A percentile compares a stretch with the other conserved stretches of the same genome.
Evolutionary conservation across 2,329 filamentous ascomycete species (phyloP).

Genomic region (Aspergillus fumigatiaffinis): DNA sequence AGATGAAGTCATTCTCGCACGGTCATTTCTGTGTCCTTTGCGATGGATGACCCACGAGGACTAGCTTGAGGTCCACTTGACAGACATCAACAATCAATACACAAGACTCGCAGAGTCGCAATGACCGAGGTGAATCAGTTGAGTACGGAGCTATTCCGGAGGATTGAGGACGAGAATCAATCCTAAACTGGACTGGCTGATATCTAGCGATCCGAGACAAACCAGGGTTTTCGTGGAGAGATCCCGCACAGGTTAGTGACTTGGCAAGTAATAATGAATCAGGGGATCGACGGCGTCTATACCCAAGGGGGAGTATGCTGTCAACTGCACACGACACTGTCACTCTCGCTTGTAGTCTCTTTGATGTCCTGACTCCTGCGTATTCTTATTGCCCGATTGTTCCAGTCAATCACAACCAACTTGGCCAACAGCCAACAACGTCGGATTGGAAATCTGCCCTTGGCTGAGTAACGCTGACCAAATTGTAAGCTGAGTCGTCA

Average conservation of each 20-base stretch:
- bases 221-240: not conserved
- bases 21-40: not conserved
- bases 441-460: not conserved
- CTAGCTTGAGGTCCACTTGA: not conserved
- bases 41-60: not conserved
- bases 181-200: not conserved
- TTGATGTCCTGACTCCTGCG: too few relatives aligned
- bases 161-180: not conserved
- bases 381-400: not conserved
- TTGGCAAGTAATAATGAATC: not conserved
- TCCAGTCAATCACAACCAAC: not conserved
- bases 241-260: not conserved
- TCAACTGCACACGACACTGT: too few relatives aligned
- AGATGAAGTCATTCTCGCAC: not conserved
- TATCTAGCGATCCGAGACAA: not conserved
- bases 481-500: too few relatives aligned
- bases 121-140: too few relatives aligned
- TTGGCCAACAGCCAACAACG: not conserved
- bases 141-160: too few relatives aligned
- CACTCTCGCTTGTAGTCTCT: too few relatives aligned
- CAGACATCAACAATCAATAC: not conserved
- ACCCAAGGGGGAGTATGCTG: too few relatives aligned
- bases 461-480: not conserved
- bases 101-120: too few relatives aligned
- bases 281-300: too few relatives aligned